phyloP scores from a whole-genome alignment of 345 rosid genomes.

The Corymbia maculata region DNA sequence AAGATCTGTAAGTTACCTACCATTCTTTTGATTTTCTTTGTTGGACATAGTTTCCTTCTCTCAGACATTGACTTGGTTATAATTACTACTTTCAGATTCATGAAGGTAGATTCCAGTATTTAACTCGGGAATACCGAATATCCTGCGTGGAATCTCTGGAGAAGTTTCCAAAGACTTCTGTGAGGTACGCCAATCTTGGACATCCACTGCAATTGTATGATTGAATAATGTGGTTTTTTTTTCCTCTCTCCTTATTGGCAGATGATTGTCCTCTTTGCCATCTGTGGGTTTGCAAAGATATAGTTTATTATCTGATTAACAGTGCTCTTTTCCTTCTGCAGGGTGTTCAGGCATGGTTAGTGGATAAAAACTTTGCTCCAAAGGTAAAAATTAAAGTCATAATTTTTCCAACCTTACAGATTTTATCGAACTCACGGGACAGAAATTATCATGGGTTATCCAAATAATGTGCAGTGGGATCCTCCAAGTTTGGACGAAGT shows the following conservation, averaged over 20 bases:
- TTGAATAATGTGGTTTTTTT: neutral
- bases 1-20: conserved; percentile 63
- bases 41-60: neutral
- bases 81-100: conserved; percentile 33
- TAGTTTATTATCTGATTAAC: neutral
- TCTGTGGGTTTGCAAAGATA: neutral
- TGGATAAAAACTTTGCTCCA: conserved; percentile 89
- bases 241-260: accelerated
- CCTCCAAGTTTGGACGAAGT: conserved; percentile 46
- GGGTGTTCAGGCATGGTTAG: conserved; percentile 73
- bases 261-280: neutral
- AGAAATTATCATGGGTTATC: neutral
- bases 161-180: conserved; percentile 61
- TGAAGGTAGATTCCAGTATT: conserved; percentile 91
- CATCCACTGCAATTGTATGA: neutral
- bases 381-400: conserved; percentile 31
- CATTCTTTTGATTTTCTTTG: neutral
- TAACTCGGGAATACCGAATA: conserved; percentile 65
- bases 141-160: conserved; percentile 41
- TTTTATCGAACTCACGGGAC: neutral
- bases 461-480: conserved; percentile 40
- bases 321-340: neutral
- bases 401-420: neutral
- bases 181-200: conserved; percentile 39
- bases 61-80: neutral